Percentiles rank a stretch among this genome's conserved stretches.
phyloP scores from a whole-genome alignment of 805 yeast genomes.

The Suhomyces sp. region DNA sequence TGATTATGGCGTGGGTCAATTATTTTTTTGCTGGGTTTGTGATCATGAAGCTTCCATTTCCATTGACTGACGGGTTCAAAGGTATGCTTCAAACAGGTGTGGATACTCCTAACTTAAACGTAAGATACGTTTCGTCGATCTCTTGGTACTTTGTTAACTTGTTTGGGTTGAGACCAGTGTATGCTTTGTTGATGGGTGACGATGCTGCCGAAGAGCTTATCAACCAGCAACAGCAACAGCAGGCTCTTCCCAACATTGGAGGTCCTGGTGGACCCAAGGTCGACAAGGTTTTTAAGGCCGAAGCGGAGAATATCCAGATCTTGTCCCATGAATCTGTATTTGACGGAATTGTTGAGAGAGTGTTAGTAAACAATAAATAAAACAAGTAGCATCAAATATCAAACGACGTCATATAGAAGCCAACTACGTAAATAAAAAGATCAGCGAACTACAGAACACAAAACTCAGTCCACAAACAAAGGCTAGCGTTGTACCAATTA shows the following conservation, averaged over 20 bases:
- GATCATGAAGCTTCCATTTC: slow-evolving; percentile 79
- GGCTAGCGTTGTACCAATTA: too few relatives aligned
- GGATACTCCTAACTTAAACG: slow-evolving; percentile 79
- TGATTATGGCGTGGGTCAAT: slow-evolving; percentile 95
- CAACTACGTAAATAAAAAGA: not conserved
- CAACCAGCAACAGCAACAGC: slow-evolving; percentile 35
- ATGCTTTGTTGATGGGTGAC: slow-evolving; percentile 63
- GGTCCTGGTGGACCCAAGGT: slow-evolving; percentile 64
- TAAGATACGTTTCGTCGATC: slow-evolving; percentile 86
- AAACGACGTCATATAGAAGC: not conserved
- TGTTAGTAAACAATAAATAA: slow-evolving; percentile 19
- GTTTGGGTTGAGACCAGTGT: slow-evolving; percentile 78
- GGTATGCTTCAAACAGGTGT: slow-evolving; percentile 90
- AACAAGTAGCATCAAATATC: not conserved
- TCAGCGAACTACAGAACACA: too few relatives aligned
- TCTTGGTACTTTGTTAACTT: slow-evolving; percentile 94
- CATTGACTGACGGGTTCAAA: slow-evolving; percentile 84
- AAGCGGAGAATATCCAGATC: slow-evolving; percentile 73
- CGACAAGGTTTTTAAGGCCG: slow-evolving; percentile 59
- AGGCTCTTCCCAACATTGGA: slow-evolving; percentile 37
- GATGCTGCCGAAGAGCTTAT: slow-evolving; percentile 44
- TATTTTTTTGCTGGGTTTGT: slow-evolving; percentile 90
- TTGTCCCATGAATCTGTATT: slow-evolving; percentile 50
- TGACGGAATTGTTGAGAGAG: slow-evolving; percentile 61
- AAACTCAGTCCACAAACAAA: too few relatives aligned